Percentiles rank a stretch among this genome's conserved stretches.
phyloP scores from a whole-genome alignment of 106 monocot species.

The Apostasia ramifera region DNA sequence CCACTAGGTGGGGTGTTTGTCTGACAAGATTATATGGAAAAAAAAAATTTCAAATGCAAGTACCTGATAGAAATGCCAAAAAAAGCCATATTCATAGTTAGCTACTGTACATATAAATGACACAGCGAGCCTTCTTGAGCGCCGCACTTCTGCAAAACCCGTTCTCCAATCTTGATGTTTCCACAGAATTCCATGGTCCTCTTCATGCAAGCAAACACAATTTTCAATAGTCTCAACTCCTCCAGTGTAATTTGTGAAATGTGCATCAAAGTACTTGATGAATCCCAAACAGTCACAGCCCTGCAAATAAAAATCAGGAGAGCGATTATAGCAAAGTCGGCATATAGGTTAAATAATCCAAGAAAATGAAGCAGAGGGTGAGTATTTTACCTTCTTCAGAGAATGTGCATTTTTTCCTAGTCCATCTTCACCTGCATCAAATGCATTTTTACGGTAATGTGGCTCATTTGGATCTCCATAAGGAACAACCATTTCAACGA shows the following conservation, averaged over 20 bases:
- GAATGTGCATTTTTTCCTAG: constrained; percentile 96
- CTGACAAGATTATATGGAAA: too few relatives aligned
- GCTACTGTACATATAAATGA: constrained; percentile 98
- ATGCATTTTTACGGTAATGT: constrained; percentile 97
- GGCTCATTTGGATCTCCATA: constrained; percentile 99
- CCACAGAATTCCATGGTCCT: constrained; percentile 94
- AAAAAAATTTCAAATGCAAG: background rate
- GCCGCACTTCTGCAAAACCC: constrained; percentile 88
- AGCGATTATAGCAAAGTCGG: background rate
- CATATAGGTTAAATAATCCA: background rate
- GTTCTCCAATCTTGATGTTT: constrained; percentile 99
- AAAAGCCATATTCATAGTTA: constrained; percentile 97
- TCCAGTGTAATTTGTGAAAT: constrained; percentile 94
- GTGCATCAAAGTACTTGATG: constrained; percentile 97
- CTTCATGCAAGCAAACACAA: constrained; percentile 98
- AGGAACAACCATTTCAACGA: constrained; percentile 99
- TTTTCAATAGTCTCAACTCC: constrained; percentile 98
- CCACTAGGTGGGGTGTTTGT: too few relatives aligned
- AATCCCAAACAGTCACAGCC: constrained; percentile 97
- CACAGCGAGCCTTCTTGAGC: constrained; percentile 88
- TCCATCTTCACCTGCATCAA: constrained; percentile 99
- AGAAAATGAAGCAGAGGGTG: background rate
- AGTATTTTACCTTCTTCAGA: constrained; percentile 63
- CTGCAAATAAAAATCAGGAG: constrained; percentile 23
- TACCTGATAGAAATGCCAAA: constrained; percentile 99